phyloP scores from a whole-genome alignment of 2,329 filamentous ascomycete species.

The Epichloe uncinata region DNA sequence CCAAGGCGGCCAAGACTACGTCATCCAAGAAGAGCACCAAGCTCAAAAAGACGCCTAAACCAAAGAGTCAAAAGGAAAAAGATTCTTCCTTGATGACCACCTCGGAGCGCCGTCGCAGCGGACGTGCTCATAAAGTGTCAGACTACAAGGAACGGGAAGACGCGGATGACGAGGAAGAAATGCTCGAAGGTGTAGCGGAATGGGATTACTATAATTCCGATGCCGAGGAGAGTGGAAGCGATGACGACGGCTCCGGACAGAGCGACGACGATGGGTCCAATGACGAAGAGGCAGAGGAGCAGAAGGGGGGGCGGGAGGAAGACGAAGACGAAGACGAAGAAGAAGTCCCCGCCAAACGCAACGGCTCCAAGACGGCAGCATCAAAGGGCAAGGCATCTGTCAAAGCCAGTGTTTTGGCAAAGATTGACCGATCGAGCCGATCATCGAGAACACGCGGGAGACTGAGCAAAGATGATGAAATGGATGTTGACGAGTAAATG shows the following conservation, averaged over 20 bases:
- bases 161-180: slow-evolving; percentile 46
- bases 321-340: slow-evolving; percentile 5
- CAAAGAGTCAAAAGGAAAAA: slow-evolving; percentile 17
- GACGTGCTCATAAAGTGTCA: slow-evolving; percentile 34
- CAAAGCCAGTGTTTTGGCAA: slow-evolving; percentile 14
- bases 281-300: slow-evolving; percentile 7
- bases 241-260: slow-evolving; percentile 7
- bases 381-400: slow-evolving; percentile 11
- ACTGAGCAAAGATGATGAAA: slow-evolving; percentile 16
- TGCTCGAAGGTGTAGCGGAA: slow-evolving; percentile 45
- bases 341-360: slow-evolving; percentile 11
- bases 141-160: slow-evolving; percentile 44
- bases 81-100: slow-evolving; percentile 19
- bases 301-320: background rate
- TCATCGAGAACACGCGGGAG: slow-evolving; percentile 14
- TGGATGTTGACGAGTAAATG: slow-evolving; percentile 22
- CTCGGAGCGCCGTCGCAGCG: slow-evolving; percentile 41
- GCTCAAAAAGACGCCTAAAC: slow-evolving; percentile 15
- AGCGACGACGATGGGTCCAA: slow-evolving; percentile 8
- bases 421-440: slow-evolving; percentile 11
- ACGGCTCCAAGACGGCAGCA: slow-evolving; percentile 12
- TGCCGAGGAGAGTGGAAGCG: slow-evolving; percentile 13
- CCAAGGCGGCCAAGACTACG: slow-evolving; percentile 20
- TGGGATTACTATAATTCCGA: slow-evolving; percentile 38
- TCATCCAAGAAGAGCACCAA: slow-evolving; percentile 16